Evolutionary conservation across 2,329 filamentous ascomycete genomes (phyloP), one percentile per base, ranked within the genome.

Genomic region (Trichoderma sp.): DNA sequence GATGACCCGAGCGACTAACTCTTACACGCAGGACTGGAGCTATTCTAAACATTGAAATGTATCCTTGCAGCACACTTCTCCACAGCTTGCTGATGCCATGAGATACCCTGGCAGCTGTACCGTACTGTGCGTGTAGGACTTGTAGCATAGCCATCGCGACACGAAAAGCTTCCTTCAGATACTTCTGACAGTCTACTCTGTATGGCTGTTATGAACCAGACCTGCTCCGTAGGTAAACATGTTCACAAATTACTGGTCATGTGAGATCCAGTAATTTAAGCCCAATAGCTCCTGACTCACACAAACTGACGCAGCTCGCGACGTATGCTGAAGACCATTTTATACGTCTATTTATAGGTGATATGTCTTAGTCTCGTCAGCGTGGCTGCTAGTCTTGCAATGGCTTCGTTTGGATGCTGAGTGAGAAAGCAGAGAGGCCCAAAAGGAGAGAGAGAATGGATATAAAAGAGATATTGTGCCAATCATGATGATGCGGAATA

Each of bases 271-370:
- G 35, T 59, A 71, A 45, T 71, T n/a, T 18, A 63, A 27, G 18
- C 24, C 14, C 18, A 56, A 50, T 63, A 24, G 38, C 21, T 18
- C 33, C 59, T 63, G 68, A 71, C 59, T 50, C 68, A 50, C 31
- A 24, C 38, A 21, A 31, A 65, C 41, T 50, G 41, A 60, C 33
- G 18, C 63, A 59, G 53, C 63, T 45, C 38, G 69, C 35, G 60
- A 56, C 69, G 18, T 33, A n/a, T 31, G 24, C 66, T 53, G 31
- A n/a, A 35, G 35, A 24, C 41, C 14, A 27, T 21, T 27, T 38
- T 64, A 53, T 27, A 56, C 16, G 16, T 64, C 69, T 73, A 73
- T 73, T 64, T 64, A 73, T 73, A 73, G 69, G n/a, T 29, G 24
- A n/a, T 60, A n/a, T 24, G 41, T 59, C 50, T 29, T 73, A 56